Base-by-base conservation (phyloP, 768 basidiomycete species). In the Russula lepida region DNA sequence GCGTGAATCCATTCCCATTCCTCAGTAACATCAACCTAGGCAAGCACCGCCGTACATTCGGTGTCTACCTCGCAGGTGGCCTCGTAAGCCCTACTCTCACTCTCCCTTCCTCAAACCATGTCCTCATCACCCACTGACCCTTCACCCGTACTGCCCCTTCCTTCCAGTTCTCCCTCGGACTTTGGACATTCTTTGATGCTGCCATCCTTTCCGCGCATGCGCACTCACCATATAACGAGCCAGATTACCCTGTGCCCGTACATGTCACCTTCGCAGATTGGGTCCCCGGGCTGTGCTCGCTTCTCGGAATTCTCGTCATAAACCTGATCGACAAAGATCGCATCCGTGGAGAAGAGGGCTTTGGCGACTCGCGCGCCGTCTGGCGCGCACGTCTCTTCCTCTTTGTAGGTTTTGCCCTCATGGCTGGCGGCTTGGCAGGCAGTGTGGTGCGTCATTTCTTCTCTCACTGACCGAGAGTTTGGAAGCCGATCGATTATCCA, bases 341-440 rank as follows among this genome's bases (percentile, higher is more conserved):
- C 33, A 79, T 98, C 54, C 77, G 81, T 15, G 87, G 87, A 0
- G 87, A 92, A 9, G 90, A 88, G 59, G 82, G 83, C 0, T 90
- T 86, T 68, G 89, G 89, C 3, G 89, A 93, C 68, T 78, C 90
- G 0, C 77, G 84, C 1, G 88, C 92, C 3, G 92, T 97, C 17
- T 97, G 93, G 92, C 79, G 90, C 64, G 95, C 95, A 6, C 77
- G 95, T 32, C 74, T 97, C 65, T 84, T 95, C 69, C 72, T 98
- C 63, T 99, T 99, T 73, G 81, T 98, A 61, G 95, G 95, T 1
- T 97, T 99, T 69, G 94, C 95, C 0, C 72, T 98, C 49, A 94
- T 99, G 93, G 97, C 97, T 2, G 95, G 97, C 8, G 97, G 97
- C 0, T 71, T 98, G 48, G 97, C 95, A n/a, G 97, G 95, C 53